Evolutionary conservation across 1,284 basidiomycete genomes (phyloP).

Genomic region (Moesziomyces antarcticus): DNA sequence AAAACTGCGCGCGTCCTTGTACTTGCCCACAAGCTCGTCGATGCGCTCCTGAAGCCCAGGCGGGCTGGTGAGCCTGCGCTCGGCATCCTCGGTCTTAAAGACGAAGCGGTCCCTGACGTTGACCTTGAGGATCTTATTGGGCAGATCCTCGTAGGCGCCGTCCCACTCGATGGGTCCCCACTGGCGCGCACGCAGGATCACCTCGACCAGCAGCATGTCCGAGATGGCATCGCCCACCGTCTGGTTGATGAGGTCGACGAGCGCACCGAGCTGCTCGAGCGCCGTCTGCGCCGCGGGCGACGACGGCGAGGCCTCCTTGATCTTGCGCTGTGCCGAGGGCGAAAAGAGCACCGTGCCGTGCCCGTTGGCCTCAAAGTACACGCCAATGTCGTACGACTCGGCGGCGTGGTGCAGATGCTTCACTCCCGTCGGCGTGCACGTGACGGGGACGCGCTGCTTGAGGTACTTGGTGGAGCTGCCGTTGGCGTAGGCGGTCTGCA

Average conservation of each 20-base stretch:
- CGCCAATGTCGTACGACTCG: slow-evolving; percentile 90
- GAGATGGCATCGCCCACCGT: slow-evolving; percentile 97
- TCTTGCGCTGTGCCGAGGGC: slow-evolving; percentile 46
- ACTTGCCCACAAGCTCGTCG: slow-evolving; percentile 83
- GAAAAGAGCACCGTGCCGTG: slow-evolving; percentile 98
- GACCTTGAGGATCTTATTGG: slow-evolving; percentile 96
- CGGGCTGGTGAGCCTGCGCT: slow-evolving; percentile 85
- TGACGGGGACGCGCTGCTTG: slow-evolving; percentile 80
- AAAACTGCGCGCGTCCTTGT: slow-evolving; percentile 87
- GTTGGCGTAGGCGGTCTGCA: slow-evolving; percentile 99
- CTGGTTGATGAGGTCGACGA: slow-evolving; percentile 92
- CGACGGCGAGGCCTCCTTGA: slow-evolving; percentile 78
- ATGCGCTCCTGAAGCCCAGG: slow-evolving; percentile 85
- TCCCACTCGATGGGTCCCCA: slow-evolving; percentile 83
- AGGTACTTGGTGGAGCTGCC: slow-evolving; percentile 89
- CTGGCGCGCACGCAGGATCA: slow-evolving; percentile 79
- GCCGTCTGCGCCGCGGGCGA: slow-evolving; percentile 80
- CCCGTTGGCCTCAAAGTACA: slow-evolving; percentile 99
- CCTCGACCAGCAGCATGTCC: slow-evolving; percentile 95
- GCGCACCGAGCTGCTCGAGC: slow-evolving; percentile 67
- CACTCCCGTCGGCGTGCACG: slow-evolving; percentile 95
- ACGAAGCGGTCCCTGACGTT: slow-evolving; percentile 83
- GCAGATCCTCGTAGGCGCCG: slow-evolving; percentile 89
- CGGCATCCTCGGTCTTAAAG: slow-evolving; percentile 94
- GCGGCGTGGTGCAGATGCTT: slow-evolving; percentile 99